These are phyloP conservation scores for Cystobasidium tubakii DNA, from an alignment of 768 basidiomycete species.

Conservation along the genomic window DNA sequence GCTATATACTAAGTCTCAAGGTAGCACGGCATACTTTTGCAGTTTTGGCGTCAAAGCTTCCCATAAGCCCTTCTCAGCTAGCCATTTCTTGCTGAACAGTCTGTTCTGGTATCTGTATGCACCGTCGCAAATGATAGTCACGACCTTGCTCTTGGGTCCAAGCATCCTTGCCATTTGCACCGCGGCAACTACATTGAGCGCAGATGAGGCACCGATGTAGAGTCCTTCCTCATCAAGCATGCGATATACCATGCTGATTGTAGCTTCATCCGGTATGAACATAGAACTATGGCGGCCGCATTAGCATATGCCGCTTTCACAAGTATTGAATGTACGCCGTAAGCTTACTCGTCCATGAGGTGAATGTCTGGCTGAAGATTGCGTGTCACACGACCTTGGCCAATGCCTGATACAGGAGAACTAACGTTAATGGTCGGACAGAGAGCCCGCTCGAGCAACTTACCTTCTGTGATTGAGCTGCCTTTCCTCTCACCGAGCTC, in stretches of 20 bases:
- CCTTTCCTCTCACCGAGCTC: constrained; percentile 69
- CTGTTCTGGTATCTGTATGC: constrained; percentile 94
- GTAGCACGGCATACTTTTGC: constrained; percentile 79
- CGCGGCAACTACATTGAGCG: constrained; percentile 90
- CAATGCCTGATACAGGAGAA: too few relatives aligned
- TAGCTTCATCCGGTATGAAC: constrained; percentile 77
- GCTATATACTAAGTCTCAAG: neutral
- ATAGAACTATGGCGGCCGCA: constrained; percentile 59
- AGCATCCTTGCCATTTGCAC: constrained; percentile 76
- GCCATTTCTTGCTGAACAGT: constrained; percentile 88
- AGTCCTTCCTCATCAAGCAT: constrained; percentile 85
- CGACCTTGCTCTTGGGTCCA: constrained; percentile 74
- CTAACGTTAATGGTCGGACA: too few relatives aligned
- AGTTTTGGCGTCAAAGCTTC: constrained; percentile 73
- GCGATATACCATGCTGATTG: constrained; percentile 88
- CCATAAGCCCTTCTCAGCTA: constrained; percentile 69
- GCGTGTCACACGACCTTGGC: constrained; percentile 89
- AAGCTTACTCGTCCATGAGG: constrained; percentile 55
- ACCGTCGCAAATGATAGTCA: constrained; percentile 86
- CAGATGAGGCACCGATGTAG: constrained; percentile 88
- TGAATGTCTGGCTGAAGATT: constrained; percentile 79
- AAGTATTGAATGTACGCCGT: neutral
- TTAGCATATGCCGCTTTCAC: neutral
- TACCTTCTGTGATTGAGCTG: constrained; percentile 89
- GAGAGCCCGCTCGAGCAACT: too few relatives aligned